These are phyloP conservation scores for Candolleomyces aberdarensis DNA, from an alignment of 768 basidiomycete genomes.

Conservation along the genomic window DNA sequence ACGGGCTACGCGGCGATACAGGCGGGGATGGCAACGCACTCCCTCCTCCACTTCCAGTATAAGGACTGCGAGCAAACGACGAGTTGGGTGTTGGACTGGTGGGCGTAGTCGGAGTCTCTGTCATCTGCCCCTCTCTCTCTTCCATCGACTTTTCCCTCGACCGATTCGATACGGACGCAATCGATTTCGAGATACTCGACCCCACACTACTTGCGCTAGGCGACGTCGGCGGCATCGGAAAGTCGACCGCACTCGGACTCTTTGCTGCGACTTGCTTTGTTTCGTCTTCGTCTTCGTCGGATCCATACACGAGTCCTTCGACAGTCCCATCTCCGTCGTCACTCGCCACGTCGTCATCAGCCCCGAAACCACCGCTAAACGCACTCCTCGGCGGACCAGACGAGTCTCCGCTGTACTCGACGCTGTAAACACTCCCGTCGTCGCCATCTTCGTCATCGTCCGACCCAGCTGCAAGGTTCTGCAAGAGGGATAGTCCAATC, in stretches of 20 bases:
- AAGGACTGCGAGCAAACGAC: not conserved
- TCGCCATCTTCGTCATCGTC: slow-evolving; percentile 17
- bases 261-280: not conserved
- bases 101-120: slow-evolving; percentile 7
- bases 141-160: slow-evolving; percentile 12
- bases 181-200: too few relatives aligned
- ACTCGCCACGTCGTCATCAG: not conserved
- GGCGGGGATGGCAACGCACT: not conserved
- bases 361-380: too few relatives aligned
- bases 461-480: slow-evolving; percentile 38
- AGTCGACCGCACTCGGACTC: not conserved
- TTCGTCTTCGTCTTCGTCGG: slow-evolving; percentile 16
- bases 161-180: not conserved
- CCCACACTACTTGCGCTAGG: not conserved
- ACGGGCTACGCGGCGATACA: not conserved
- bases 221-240: not conserved
- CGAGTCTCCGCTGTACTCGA: slow-evolving; percentile 15
- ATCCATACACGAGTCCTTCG: slow-evolving; percentile 21
- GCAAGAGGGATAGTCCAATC: slow-evolving; percentile 67
- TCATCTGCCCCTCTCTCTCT: slow-evolving; percentile 23
- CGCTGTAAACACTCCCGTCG: slow-evolving; percentile 21
- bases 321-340: slow-evolving; percentile 18
- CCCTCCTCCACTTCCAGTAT: too few relatives aligned
- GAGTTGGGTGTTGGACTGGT: not conserved
- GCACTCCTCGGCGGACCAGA: too few relatives aligned